Conservation (phyloP, 306 rosid genomes). For the Hippophae gyantsensis region DNA sequence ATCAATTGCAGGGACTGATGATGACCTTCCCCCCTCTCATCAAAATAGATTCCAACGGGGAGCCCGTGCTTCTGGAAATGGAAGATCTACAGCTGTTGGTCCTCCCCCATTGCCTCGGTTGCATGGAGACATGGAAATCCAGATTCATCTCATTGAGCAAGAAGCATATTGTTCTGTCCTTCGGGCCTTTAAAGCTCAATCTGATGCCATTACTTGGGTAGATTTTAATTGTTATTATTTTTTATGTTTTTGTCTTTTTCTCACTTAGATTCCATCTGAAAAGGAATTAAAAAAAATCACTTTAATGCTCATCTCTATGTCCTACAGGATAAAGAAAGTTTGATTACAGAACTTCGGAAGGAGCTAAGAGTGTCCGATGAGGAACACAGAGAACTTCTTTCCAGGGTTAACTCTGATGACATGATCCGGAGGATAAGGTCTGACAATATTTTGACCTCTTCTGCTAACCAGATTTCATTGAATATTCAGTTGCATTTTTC, state of each 20-base stretch:
- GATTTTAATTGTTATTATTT: slow-evolving; percentile 23
- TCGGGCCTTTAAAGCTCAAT: slow-evolving; percentile 97
- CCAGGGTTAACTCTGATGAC: slow-evolving; percentile 87
- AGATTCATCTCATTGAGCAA: slow-evolving; percentile 89
- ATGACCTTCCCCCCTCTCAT: slow-evolving; percentile 80
- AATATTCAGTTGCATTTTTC: too few relatives aligned
- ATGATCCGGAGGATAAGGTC: slow-evolving; percentile 76
- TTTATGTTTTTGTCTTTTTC: slow-evolving; percentile 25
- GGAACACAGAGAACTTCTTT: slow-evolving; percentile 89
- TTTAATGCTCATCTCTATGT: slow-evolving; percentile 12
- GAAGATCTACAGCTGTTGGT: slow-evolving; percentile 53
- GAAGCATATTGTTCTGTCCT: slow-evolving; percentile 93
- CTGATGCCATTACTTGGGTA: slow-evolving; percentile 99
- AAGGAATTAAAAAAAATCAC: too few relatives aligned
- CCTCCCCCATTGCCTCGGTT: slow-evolving; percentile 63
- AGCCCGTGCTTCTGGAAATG: slow-evolving; percentile 69
- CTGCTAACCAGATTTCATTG: too few relatives aligned
- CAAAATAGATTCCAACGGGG: slow-evolving; percentile 77
- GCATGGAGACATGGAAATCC: slow-evolving; percentile 80
- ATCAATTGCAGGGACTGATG: slow-evolving; percentile 68
- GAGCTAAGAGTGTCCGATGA: slow-evolving; percentile 88
- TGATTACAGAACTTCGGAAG: slow-evolving; percentile 83
- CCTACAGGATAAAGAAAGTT: slow-evolving; percentile 90
- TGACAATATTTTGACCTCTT: slow-evolving; percentile 3
- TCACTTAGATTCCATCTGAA: slow-evolving; percentile 21